Evolutionary conservation across 306 rosid genomes (phyloP).

Genomic region (Oemleria cerasiformis): DNA sequence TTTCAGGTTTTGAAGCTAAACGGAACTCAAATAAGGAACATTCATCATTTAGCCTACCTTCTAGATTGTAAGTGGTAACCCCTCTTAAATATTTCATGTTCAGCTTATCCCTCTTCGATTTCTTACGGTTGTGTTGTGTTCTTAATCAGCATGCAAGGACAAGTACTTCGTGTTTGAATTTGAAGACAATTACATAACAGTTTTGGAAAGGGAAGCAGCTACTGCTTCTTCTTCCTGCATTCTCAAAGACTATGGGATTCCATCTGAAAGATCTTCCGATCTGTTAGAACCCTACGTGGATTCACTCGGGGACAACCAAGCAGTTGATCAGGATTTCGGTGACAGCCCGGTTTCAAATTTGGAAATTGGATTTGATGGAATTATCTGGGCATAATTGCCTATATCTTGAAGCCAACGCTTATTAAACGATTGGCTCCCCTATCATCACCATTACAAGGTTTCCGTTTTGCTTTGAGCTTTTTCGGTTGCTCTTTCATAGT

Average conservation of each 20-base stretch:
- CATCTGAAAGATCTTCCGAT: constrained; percentile 80
- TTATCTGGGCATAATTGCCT: constrained; percentile 60
- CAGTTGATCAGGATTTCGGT: constrained; percentile 40
- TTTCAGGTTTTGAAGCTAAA: constrained; percentile 83
- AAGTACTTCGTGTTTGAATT: constrained; percentile 76
- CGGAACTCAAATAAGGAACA: constrained; percentile 68
- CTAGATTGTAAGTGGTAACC: constrained; percentile 64
- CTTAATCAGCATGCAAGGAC: constrained; percentile 72
- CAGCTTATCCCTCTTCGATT: not conserved
- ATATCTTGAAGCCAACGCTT: not conserved
- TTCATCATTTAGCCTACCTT: constrained; percentile 87
- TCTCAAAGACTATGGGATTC: constrained; percentile 83
- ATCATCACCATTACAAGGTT: not conserved
- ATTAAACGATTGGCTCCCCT: not conserved
- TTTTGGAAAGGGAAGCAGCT: constrained; percentile 74
- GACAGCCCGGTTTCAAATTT: constrained; percentile 71
- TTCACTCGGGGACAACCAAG: constrained; percentile 39
- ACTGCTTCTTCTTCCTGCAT: constrained; percentile 58
- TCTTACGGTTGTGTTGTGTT: constrained; percentile 28
- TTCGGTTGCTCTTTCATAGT: not conserved
- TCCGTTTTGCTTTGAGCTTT: not conserved
- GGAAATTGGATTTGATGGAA: constrained; percentile 73
- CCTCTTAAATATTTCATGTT: constrained; percentile 11
- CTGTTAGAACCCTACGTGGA: constrained; percentile 70
- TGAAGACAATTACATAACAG: constrained; percentile 76